Percentiles rank a stretch among this genome's conserved stretches.
phyloP scores from a whole-genome alignment of 2,329 filamentous ascomycete genomes.

The Immersiporthe knoxdaviesiana region DNA sequence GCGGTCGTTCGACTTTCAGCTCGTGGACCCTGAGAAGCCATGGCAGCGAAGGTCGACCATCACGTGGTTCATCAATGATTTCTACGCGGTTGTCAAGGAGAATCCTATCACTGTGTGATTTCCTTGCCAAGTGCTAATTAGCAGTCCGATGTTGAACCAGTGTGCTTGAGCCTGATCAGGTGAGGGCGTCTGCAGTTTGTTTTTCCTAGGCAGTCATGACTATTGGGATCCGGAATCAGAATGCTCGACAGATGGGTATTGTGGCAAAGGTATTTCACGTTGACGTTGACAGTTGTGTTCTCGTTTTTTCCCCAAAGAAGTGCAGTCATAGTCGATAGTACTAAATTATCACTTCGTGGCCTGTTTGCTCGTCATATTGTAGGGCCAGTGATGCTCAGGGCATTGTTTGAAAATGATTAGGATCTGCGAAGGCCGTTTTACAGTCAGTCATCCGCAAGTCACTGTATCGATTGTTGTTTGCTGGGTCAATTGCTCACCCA shows the following conservation, averaged over 20 bases:
- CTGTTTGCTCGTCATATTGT: not conserved
- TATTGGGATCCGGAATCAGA: not conserved
- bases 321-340: too few species aligned
- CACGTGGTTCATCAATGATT: not conserved
- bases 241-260: not conserved
- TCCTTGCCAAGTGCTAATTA: too few species aligned
- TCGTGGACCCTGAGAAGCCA: constrained; percentile 3
- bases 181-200: too few species aligned
- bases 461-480: not conserved
- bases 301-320: too few species aligned
- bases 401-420: not conserved
- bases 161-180: not conserved
- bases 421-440: not conserved
- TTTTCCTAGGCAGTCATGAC: not conserved
- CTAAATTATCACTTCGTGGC: not conserved
- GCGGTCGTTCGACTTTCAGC: constrained; percentile 20
- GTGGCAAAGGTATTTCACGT: not conserved
- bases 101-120: not conserved
- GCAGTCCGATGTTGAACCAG: not conserved
- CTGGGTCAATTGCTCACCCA: not conserved
- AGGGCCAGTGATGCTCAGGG: not conserved
- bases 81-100: not conserved
- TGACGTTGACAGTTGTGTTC: not conserved
- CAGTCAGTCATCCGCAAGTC: too few species aligned
- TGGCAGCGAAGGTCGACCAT: not conserved